Percentiles rank a stretch among this genome's conserved stretches.
phyloP scores from a whole-genome alignment of 2,329 filamentous ascomycete species.

The Simplicillium aogashimaense region DNA sequence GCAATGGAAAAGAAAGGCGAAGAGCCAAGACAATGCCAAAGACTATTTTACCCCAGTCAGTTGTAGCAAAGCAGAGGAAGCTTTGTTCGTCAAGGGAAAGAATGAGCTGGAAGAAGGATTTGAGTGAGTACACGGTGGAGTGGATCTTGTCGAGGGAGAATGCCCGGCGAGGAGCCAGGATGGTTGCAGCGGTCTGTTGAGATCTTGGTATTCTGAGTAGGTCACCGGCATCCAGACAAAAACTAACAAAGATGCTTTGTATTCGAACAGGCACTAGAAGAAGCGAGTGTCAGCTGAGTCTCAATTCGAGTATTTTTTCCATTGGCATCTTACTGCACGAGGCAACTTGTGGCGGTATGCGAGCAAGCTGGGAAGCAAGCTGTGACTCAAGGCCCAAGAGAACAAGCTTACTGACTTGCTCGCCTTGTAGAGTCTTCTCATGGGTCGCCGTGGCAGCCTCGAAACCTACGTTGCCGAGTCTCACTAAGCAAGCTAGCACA shows the following conservation, averaged over 20 bases:
- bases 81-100: conserved; percentile 16
- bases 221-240: not conserved
- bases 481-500: conserved; percentile 31
- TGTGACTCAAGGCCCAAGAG: conserved; percentile 38
- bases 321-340: conserved; percentile 8
- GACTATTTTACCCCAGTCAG: conserved; percentile 35
- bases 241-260: conserved; percentile 18
- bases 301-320: not conserved
- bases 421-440: conserved; percentile 16
- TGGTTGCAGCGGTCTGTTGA: not conserved
- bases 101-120: conserved; percentile 22
- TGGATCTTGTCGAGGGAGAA: conserved; percentile 12
- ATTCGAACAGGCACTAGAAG: conserved; percentile 19
- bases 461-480: conserved; percentile 28
- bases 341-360: conserved; percentile 23
- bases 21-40: conserved; percentile 29
- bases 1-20: conserved; percentile 34
- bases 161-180: not conserved
- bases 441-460: conserved; percentile 24
- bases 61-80: conserved; percentile 26
- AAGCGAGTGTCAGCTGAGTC: conserved; percentile 4
- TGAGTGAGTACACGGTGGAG: conserved; percentile 15
- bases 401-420: conserved; percentile 33
- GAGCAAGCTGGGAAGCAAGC: conserved; percentile 27
- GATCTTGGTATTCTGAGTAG: not conserved